Evolutionary conservation across 306 rosid genomes (phyloP), one percentile per base, ranked within the genome.

Genomic region (Acacia melanoxylon): DNA sequence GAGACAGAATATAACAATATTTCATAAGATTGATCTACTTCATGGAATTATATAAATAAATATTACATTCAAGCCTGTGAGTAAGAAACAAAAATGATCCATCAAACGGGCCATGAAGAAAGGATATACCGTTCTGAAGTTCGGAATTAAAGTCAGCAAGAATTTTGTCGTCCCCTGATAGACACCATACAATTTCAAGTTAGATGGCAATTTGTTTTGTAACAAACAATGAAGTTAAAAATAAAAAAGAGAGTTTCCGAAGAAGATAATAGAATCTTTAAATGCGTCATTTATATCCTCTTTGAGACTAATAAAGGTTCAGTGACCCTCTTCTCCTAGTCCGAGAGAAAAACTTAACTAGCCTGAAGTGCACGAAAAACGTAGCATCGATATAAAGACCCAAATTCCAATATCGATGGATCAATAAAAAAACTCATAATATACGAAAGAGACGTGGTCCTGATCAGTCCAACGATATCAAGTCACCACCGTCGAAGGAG

Each of bases 91-190:
- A 65, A 49, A 62, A 29, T 72, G 24, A 54, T 46, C 76, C 59
- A 65, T 11, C 10, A 33, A 22, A 72, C 3, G 59, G 52, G 4
- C 35, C 22, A 72, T 33, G 63, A 66, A 42, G 42, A 76, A 68
- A 40, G 33, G 9, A 41, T 25, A 8, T 81, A 95, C 99, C 99
- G 93, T 95, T 80, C 97, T 89, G 82, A 95, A 93, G 84, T 95
- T 75, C 17, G 99, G 99, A 83, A 93, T 93, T 73, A 73, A 62
- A 80, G 99, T 93, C 65, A 93, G 71, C 16, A 95, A 76, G 75
- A 95, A 93, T 42, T 90, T 92, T 61, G 99, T 90, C 41, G 74
- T 84, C 33, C 99, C 99, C 98, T 91, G 93, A 24, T 33, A 82
- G 52, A 78, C 71, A 82, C 14, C 15, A 68, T 17, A 83, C 20